Evolutionary conservation across 2,329 filamentous ascomycete genomes (phyloP).

Genomic region (Ophiobolus disseminans): DNA sequence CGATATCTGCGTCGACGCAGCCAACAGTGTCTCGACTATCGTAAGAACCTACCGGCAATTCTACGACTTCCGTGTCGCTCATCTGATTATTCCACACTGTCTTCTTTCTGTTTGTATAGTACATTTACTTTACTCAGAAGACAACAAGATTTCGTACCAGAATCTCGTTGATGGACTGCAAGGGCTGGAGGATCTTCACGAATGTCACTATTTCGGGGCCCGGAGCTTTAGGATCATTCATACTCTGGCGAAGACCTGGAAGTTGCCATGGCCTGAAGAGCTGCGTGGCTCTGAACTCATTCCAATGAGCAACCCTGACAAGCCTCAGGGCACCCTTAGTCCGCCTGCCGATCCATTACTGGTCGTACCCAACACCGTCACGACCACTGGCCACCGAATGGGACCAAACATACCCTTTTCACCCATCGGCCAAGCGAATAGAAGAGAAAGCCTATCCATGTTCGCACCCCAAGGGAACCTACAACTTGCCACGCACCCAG

Average conservation of each 20-base stretch:
- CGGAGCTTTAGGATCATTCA: conserved; percentile 54
- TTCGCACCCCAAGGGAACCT: conserved; percentile 28
- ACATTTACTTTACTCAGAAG: conserved; percentile 54
- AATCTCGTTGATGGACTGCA: conserved; percentile 53
- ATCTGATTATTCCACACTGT: conserved; percentile 49
- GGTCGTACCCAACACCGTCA: conserved; percentile 19
- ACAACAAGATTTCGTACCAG: conserved; percentile 41
- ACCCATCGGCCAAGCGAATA: conserved; percentile 6
- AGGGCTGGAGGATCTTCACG: conserved; percentile 52
- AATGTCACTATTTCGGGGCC: conserved; percentile 53
- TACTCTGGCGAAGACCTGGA: conserved; percentile 53
- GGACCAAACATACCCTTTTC: conserved; percentile 9
- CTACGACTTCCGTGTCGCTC: conserved; percentile 53
- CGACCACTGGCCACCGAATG: conserved; percentile 15
- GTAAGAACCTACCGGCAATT: conserved; percentile 52
- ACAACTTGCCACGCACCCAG: conserved; percentile 24
- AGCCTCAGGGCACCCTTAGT: conserved; percentile 21
- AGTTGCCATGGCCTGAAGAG: conserved; percentile 51
- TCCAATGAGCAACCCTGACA: conserved; percentile 20
- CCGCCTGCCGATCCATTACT: conserved; percentile 29
- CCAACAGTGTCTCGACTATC: conserved; percentile 54
- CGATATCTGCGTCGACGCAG: conserved; percentile 66
- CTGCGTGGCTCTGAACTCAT: conserved; percentile 36
- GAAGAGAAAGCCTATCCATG: conserved; percentile 42
- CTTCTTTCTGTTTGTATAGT: conserved; percentile 54